Base-by-base conservation (phyloP, 2,329 filamentous ascomycete genomes). In the Aspergillus ochraceoroseus region DNA sequence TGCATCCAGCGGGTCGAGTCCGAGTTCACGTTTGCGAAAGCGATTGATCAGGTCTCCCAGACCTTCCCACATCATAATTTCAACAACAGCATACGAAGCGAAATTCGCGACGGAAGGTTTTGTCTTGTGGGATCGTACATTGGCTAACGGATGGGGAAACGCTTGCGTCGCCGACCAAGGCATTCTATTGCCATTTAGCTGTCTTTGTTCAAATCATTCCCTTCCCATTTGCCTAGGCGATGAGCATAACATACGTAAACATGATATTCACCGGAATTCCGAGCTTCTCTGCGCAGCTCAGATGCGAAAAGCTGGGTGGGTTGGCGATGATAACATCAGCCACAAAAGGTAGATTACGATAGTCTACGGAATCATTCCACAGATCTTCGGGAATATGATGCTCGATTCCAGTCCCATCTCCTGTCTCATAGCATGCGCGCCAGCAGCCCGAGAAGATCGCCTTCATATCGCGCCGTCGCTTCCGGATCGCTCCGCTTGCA, bases 31-130 rank as follows among this genome's bases (percentile, higher is more conserved):
- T 49, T 83, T 80, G 37, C 89, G 75, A 56, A 95, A 95, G 7
- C 81, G 76, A 58, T 96, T 95, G 58, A 95, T 90, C 4, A 95
- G 72, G 62, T 95, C 89, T 25, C 89, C 89, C 3, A 95, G 68
- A 0, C 87, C 88, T 64, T 95, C 87, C 87, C 87, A 94, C 7
- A 88, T 89, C 74, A 95, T 80, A 77, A 94, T 86, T 52, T 95
- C 88, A 2, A 94, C 84, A 13, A 94, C 70, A 0, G 83, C 80
- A 55, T 94, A 95, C 0, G 83, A 85, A 41, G 94, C 73, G 56
- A 86, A 90, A 53, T 92, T 94, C 1, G 85, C 83, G 43, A 87
- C 74, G n/a, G 77, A 77, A 4, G 79, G 73, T 53, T 92, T 86
- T 1, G 83, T 83, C 52, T 87, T 87, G 0, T 82, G 79, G 1